Conservation (phyloP, 2,329 filamentous ascomycete species). For the Arthrobotrys megalospora region DNA sequence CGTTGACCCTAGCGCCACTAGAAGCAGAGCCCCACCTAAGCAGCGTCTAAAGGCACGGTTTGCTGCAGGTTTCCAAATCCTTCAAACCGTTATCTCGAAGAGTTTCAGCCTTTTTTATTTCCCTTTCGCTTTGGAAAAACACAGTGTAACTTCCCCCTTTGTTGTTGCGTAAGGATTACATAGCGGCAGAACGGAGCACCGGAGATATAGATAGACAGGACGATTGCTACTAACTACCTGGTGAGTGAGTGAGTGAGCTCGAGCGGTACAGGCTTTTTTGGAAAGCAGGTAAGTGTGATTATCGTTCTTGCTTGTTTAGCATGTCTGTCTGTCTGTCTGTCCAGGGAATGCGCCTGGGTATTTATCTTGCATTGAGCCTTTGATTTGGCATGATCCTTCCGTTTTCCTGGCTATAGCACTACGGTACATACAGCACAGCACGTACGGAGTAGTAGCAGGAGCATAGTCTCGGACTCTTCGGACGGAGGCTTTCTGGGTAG, state of each 20-base stretch:
- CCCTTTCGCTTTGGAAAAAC: background rate
- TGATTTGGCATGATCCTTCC: slow-evolving; percentile 32
- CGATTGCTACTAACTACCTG: no score
- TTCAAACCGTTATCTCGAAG: slow-evolving; percentile 45
- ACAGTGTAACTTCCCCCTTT: slow-evolving; percentile 13
- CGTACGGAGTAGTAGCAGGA: no score
- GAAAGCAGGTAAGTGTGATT: slow-evolving; percentile 22
- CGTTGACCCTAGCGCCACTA: slow-evolving; percentile 16
- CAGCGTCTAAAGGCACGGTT: slow-evolving; percentile 27
- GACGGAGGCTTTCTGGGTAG: slow-evolving; percentile 13
- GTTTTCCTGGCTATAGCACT: background rate
- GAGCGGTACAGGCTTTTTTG: background rate
- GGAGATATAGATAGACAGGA: background rate
- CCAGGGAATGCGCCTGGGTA: slow-evolving; percentile 40
- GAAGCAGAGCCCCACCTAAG: slow-evolving; percentile 15
- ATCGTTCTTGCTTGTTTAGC: slow-evolving; percentile 1
- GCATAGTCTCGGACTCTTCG: background rate
- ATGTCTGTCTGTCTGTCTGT: background rate
- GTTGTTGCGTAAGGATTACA: slow-evolving; percentile 32
- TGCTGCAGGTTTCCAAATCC: slow-evolving; percentile 58
- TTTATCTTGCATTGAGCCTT: slow-evolving; percentile 58
- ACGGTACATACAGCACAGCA: no score
- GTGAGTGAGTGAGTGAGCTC: background rate
- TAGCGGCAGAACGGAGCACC: background rate
- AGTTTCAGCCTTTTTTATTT: slow-evolving; percentile 26